Conservation (phyloP, 2,329 filamentous ascomycete species). For the Colletotrichum chrysophilum region DNA sequence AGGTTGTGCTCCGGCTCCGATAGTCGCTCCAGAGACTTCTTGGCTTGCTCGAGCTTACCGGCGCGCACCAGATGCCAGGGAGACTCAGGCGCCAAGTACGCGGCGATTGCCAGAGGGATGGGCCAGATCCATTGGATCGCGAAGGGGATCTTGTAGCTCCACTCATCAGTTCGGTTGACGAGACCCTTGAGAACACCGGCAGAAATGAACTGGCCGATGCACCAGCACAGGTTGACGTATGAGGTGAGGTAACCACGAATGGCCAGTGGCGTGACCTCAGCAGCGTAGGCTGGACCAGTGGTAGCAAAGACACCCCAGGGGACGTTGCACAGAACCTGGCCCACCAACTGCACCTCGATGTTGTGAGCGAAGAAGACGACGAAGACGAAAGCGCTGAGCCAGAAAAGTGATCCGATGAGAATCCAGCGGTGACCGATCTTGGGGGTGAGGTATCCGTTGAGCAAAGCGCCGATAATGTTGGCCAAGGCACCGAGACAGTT, state of each 20-base stretch:
- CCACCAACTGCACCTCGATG: conserved; percentile 46
- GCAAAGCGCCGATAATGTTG: conserved; percentile 43
- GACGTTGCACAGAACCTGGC: conserved; percentile 50
- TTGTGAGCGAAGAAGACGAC: conserved; percentile 53
- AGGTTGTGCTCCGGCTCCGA: conserved; percentile 34
- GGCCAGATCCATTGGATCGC: conserved; percentile 46
- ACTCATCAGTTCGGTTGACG: conserved; percentile 34
- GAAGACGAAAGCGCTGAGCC: conserved; percentile 50
- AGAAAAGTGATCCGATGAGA: conserved; percentile 45
- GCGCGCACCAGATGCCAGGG: conserved; percentile 41
- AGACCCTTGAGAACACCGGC: conserved; percentile 45
- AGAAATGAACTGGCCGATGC: conserved; percentile 47
- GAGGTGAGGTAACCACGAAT: conserved; percentile 48
- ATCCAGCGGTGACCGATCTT: conserved; percentile 49
- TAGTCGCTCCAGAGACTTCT: conserved; percentile 34
- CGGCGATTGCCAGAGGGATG: conserved; percentile 34
- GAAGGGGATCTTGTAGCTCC: conserved; percentile 46
- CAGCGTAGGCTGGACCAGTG: conserved; percentile 46
- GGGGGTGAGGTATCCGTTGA: conserved; percentile 47
- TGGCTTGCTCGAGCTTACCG: conserved; percentile 35
- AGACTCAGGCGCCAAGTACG: conserved; percentile 39
- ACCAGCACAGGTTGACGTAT: conserved; percentile 51
- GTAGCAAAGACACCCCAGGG: conserved; percentile 53
- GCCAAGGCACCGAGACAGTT: conserved; percentile 37
- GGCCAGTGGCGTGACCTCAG: conserved; percentile 46